phyloP scores from a whole-genome alignment of 1,284 basidiomycete species.

The Rhodotorula sp. region DNA sequence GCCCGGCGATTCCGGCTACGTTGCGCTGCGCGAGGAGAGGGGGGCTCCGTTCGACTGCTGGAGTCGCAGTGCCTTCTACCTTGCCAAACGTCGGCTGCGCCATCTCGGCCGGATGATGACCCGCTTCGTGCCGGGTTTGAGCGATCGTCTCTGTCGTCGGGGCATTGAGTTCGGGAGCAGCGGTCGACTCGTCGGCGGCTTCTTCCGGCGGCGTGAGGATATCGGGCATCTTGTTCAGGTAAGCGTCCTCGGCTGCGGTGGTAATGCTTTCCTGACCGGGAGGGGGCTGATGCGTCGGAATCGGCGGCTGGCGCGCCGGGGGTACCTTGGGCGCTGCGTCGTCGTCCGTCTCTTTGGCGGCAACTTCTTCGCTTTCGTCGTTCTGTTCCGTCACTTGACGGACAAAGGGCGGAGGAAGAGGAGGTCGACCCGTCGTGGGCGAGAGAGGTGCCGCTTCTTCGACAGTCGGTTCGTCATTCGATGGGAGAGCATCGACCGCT shows the following conservation, averaged over 20 bases:
- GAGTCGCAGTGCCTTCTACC: constrained; percentile 18
- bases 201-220: constrained; percentile 28
- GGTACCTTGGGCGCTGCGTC: not conserved
- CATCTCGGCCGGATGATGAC: constrained; percentile 6
- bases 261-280: constrained; percentile 4
- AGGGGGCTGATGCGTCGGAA: constrained; percentile 22
- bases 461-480: not conserved
- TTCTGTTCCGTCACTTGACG: constrained; percentile 11
- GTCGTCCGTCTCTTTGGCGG: not conserved
- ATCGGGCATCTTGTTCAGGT: constrained; percentile 17
- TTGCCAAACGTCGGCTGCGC: not conserved
- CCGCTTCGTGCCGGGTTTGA: not conserved
- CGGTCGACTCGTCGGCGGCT: constrained; percentile 25
- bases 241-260: constrained; percentile 18
- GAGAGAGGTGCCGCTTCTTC: not conserved
- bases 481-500: constrained; percentile 10
- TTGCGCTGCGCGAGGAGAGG: not conserved
- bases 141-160: constrained; percentile 10
- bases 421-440: constrained; percentile 5
- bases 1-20: too few relatives aligned
- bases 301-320: constrained; percentile 3
- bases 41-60: not conserved
- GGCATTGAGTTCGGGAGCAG: constrained; percentile 7
- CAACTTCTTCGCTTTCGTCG: not conserved
- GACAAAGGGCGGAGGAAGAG: constrained; percentile 13